Percentiles rank a stretch among this genome's conserved stretches.
Evolutionary conservation across 139 green algal species (phyloP).

Genomic region (Mesotaenium endlicherianum): DNA sequence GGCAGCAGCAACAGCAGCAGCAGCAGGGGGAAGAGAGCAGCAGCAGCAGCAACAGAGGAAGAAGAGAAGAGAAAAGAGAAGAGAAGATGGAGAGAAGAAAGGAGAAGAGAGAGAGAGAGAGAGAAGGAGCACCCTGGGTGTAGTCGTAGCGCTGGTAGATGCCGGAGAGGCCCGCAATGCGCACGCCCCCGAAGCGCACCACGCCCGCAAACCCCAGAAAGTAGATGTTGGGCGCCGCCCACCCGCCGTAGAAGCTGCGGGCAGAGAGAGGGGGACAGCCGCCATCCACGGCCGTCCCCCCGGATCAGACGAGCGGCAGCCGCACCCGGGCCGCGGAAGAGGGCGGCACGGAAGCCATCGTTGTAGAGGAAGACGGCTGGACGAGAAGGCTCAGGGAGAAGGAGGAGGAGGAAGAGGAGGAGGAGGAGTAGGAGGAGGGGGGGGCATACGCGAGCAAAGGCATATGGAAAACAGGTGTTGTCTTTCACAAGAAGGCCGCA

Average conservation of each 20-base stretch:
- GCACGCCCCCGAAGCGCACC: slow-evolving; percentile 85
- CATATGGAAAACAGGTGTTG: too few species aligned
- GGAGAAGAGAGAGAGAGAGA: not conserved
- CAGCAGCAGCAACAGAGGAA: not conserved
- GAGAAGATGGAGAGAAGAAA: not conserved
- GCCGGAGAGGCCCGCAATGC: slow-evolving; percentile 90
- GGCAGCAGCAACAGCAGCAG: not conserved
- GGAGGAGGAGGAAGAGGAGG: too few species aligned
- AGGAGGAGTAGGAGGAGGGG: too few species aligned
- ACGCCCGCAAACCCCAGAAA: slow-evolving; percentile 89
- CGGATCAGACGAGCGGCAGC: too few species aligned
- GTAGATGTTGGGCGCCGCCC: slow-evolving; percentile 92
- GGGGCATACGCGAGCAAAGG: too few species aligned
- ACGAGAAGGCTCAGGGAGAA: too few species aligned
- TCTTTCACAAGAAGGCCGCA: too few species aligned
- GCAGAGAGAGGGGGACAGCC: too few species aligned
- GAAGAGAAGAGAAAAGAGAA: not conserved
- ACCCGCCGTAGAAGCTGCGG: slow-evolving; percentile 89
- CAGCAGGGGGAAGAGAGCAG: not conserved
- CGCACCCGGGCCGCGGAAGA: too few species aligned
- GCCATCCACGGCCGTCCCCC: too few species aligned
- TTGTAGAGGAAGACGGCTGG: too few species aligned
- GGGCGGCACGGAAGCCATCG: too few species aligned
- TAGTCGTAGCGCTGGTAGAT: slow-evolving; percentile 85
- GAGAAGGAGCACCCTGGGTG: slow-evolving; percentile 33